Evolutionary conservation across 2,329 filamentous ascomycete genomes (phyloP).

Genomic region (Zalaria sp.): DNA sequence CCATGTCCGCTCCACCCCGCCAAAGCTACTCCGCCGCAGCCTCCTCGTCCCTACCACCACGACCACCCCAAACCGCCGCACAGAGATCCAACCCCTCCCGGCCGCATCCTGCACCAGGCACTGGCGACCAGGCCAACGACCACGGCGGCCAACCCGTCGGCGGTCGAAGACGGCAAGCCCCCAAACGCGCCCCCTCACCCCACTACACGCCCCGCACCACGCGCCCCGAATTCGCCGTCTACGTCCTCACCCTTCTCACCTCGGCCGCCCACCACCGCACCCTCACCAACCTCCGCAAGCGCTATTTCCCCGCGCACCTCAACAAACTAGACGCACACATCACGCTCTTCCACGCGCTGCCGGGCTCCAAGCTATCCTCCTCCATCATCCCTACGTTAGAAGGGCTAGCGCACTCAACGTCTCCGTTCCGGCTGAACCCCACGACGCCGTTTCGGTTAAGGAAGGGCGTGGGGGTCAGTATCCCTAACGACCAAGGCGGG

Average conservation of each 20-base stretch:
- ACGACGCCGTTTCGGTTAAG: slow-evolving; percentile 25
- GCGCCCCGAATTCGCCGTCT: slow-evolving; percentile 20
- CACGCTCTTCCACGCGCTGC: slow-evolving; percentile 32
- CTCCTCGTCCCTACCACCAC: too few relatives aligned
- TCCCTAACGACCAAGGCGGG: slow-evolving; percentile 17
- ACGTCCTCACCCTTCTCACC: slow-evolving; percentile 28
- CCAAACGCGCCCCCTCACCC: slow-evolving; percentile 7
- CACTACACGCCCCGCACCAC: slow-evolving; percentile 18
- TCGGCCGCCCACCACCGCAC: slow-evolving; percentile 22
- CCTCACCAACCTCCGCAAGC: slow-evolving; percentile 23
- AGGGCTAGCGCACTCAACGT: slow-evolving; percentile 14
- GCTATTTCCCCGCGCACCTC: slow-evolving; percentile 27
- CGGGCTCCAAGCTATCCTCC: slow-evolving; percentile 22
- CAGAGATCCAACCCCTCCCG: too few relatives aligned
- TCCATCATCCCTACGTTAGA: slow-evolving; percentile 20
- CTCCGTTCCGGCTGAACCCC: slow-evolving; percentile 23
- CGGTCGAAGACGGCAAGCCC: background rate
- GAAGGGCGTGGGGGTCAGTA: slow-evolving; percentile 25
- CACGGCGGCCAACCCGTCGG: background rate
- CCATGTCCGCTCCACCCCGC: too few relatives aligned
- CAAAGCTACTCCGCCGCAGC: too few relatives aligned
- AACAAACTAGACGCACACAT: slow-evolving; percentile 30
- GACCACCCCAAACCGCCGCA: too few relatives aligned
- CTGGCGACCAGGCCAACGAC: background rate
- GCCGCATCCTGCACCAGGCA: background rate